A percentile compares a stretch with the other conserved stretches of the same genome.
Evolutionary conservation across 306 rosid genomes (phyloP).

Genomic region (Sicyos baderoa): DNA sequence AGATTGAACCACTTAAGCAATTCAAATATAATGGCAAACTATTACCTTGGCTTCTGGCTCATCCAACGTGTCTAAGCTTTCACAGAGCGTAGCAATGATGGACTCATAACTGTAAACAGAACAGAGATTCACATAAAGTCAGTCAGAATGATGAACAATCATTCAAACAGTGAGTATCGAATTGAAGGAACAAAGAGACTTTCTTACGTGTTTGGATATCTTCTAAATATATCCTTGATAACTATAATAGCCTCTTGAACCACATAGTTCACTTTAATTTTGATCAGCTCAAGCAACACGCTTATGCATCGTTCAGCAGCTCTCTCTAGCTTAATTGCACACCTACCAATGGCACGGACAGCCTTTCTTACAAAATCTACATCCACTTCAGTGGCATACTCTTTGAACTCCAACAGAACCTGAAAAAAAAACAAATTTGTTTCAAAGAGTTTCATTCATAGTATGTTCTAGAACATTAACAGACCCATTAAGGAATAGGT

Average conservation of each 20-base stretch:
- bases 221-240: slow-evolving; percentile 96
- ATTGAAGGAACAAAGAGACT: not conserved
- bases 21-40: slow-evolving; percentile 20
- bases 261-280: slow-evolving; percentile 96
- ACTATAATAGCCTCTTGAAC: slow-evolving; percentile 99
- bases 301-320: slow-evolving; percentile 99
- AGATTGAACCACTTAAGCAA: not conserved
- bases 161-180: slow-evolving; percentile 3
- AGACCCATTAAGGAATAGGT: slow-evolving; percentile 6
- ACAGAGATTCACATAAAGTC: slow-evolving; percentile 16
- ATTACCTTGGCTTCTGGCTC: slow-evolving; percentile 99
- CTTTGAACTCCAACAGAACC: slow-evolving; percentile 96
- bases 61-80: slow-evolving; percentile 92
- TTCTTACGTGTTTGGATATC: slow-evolving; percentile 96
- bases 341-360: slow-evolving; percentile 98
- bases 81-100: slow-evolving; percentile 96
- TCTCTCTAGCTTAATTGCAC: slow-evolving; percentile 97
- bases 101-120: slow-evolving; percentile 69
- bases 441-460: slow-evolving; percentile 1
- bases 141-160: slow-evolving; percentile 19
- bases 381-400: slow-evolving; percentile 98
- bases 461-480: not conserved
- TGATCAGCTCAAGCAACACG: slow-evolving; percentile 94
- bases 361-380: slow-evolving; percentile 97
- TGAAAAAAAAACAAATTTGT: slow-evolving; percentile 31